Evolutionary conservation across 2,329 filamentous ascomycete genomes (phyloP), one percentile per base, ranked within the genome.

Genomic region (Botrytis porri): DNA sequence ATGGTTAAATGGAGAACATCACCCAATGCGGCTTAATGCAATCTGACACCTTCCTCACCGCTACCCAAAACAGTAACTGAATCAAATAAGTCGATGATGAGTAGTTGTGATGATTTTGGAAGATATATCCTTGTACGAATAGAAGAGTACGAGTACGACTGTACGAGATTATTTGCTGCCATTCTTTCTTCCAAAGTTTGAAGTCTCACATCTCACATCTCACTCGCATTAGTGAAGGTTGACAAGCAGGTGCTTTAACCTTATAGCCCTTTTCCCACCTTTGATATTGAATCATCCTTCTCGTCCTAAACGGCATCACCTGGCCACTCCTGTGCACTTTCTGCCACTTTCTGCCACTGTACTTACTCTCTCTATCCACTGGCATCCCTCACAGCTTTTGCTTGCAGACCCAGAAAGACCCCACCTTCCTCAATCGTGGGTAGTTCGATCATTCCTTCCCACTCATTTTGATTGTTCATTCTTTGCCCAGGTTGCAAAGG

Each of bases 371-470:
- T 37, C 59, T 37, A 59, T 45, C n/a, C 41, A 51, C 20, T 65
- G 41, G 43, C 63, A 48, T 35, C 2, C 62, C 54, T 25, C 64
- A 67, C n/a, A 54, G n/a, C 25, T 22, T 22, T 39, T 35, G 16
- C 25, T 29, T 63, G 61, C 61, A 41, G 61, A 41, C 37, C 61
- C 37, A 43, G 61, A 45, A 32, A 41, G 18, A 45, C 54, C 67
- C 67, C 67, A 70, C 67, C 54, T 70, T 69, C 54, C 67, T 37
- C 48, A 67, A 57, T 67, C 35, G 39, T 67, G 18, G n/a, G 48
- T 67, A 66, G 64, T 29, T 54, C 48, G n/a, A 54, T 73, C 69
- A 39, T 73, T 72, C 71, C 75, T 74, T 57, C 39, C 45, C 48
- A 67, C 35, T 54, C 64, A 22, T 67, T 67, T 57, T 35, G 35